Percentiles rank a stretch among this genome's conserved stretches.
phyloP scores from a whole-genome alignment of 352 stramenopile genomes.

The Halophytophthora polymorphica region DNA sequence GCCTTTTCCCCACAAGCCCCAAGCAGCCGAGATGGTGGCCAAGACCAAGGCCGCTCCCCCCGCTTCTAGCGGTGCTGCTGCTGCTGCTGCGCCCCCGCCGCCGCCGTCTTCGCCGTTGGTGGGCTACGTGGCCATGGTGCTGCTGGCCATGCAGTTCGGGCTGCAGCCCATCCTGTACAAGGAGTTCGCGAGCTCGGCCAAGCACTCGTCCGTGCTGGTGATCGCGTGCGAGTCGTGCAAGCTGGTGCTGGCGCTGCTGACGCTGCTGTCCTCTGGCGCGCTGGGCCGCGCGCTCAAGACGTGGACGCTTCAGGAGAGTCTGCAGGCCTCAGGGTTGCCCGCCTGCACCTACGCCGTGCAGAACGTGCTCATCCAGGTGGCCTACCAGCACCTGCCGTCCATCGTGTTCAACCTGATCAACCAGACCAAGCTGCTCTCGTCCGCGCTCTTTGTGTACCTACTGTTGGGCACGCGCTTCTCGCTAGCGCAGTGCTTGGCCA shows the following conservation, averaged over 20 bases:
- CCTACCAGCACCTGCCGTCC: conserved; percentile 79
- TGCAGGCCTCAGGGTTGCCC: conserved; percentile 65
- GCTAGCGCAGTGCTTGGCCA: conserved; percentile 63
- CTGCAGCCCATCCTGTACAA: conserved; percentile 84
- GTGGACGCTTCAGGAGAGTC: conserved; percentile 57
- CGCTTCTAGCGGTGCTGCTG: background rate
- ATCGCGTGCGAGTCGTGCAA: conserved; percentile 77
- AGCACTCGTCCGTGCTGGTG: conserved; percentile 63
- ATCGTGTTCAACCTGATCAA: conserved; percentile 88
- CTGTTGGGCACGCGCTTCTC: conserved; percentile 74
- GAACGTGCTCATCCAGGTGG: conserved; percentile 82
- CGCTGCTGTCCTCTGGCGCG: conserved; percentile 38
- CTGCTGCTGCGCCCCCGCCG: conserved; percentile 4
- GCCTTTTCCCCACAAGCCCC: too few species aligned
- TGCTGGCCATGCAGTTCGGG: conserved; percentile 79
- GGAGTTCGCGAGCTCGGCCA: conserved; percentile 56
- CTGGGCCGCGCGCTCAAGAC: conserved; percentile 35
- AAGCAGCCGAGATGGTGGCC: too few species aligned
- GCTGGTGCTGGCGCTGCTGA: conserved; percentile 49
- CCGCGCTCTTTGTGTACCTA: conserved; percentile 77
- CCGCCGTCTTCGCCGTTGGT: conserved; percentile 2
- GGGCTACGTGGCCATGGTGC: conserved; percentile 51
- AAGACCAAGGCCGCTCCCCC: conserved; percentile 1
- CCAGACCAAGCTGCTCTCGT: conserved; percentile 85
- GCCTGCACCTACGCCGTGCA: conserved; percentile 86